Conservation (phyloP, 306 rosid genomes). For the Citrullus colocynthis region DNA sequence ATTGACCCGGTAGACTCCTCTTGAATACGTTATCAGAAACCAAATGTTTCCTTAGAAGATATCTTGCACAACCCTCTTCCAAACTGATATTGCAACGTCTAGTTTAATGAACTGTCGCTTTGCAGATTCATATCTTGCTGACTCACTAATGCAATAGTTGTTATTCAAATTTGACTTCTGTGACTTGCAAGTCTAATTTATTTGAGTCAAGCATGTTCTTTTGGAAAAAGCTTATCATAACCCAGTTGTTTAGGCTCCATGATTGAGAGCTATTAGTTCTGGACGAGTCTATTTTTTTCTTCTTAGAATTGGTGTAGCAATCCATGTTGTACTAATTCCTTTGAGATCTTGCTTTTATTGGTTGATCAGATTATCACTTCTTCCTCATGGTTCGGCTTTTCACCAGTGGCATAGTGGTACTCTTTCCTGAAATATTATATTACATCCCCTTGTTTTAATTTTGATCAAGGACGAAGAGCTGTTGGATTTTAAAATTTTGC, state of each 20-base stretch:
- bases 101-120: not conserved
- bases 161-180: not conserved
- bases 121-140: not conserved
- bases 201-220: not conserved
- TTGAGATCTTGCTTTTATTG: not conserved
- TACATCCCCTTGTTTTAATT: not conserved
- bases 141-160: not conserved
- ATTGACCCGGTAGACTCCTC: not conserved
- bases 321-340: not conserved
- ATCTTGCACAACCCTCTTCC: not conserved
- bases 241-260: not conserved
- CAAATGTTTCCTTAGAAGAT: not conserved
- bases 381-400: not conserved
- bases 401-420: not conserved
- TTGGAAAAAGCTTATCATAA: not conserved
- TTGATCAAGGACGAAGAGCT: not conserved
- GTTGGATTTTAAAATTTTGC: too few species aligned
- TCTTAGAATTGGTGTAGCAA: not conserved
- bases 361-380: not conserved
- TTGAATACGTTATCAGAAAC: not conserved
- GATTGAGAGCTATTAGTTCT: not conserved
- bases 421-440: not conserved
- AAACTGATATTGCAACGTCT: not conserved
- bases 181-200: not conserved
- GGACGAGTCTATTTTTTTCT: not conserved